phyloP scores from a whole-genome alignment of 139 green algal genomes.

The Tetratostichococcus sp. region DNA sequence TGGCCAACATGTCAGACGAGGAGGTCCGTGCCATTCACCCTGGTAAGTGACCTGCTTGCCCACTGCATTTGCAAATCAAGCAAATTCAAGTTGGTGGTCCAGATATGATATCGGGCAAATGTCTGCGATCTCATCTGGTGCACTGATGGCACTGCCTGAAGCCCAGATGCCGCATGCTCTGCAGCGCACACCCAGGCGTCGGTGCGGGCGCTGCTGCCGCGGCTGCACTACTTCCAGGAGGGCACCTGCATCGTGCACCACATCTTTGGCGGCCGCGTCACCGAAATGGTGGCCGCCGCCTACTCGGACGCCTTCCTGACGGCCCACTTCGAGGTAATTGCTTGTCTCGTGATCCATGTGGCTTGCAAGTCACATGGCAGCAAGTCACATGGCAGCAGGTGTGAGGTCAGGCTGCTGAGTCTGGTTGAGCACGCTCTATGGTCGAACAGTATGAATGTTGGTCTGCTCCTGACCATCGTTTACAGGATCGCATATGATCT shows the following conservation, averaged over 20 bases:
- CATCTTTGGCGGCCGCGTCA: conserved; percentile 91
- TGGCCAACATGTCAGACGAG: conserved; percentile 65
- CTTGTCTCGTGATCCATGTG: neutral
- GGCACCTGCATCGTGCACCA: conserved; percentile 98
- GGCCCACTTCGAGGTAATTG: conserved; percentile 92
- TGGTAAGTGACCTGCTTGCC: neutral
- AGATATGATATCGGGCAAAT: no score
- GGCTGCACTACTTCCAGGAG: conserved; percentile 83
- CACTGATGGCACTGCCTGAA: no score
- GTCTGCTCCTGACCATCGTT: no score
- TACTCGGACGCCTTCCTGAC: conserved; percentile 91
- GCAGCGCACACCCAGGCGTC: conserved; percentile 28
- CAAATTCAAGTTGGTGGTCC: no score
- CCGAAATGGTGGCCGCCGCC: conserved; percentile 36
- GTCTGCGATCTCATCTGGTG: no score
- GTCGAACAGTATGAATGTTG: no score
- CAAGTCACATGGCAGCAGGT: no score
- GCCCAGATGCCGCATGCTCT: neutral
- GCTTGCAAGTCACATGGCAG: no score
- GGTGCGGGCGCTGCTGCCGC: conserved; percentile 61
- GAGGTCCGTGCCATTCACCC: conserved; percentile 78
- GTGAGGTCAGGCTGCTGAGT: no score
- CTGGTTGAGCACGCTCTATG: no score
- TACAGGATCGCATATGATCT: no score
- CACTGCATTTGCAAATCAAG: no score